A percentile compares a stretch with the other conserved stretches of the same genome.
Conservation (phyloP, 768 basidiomycete species). For the Butyriboletus loyo region DNA sequence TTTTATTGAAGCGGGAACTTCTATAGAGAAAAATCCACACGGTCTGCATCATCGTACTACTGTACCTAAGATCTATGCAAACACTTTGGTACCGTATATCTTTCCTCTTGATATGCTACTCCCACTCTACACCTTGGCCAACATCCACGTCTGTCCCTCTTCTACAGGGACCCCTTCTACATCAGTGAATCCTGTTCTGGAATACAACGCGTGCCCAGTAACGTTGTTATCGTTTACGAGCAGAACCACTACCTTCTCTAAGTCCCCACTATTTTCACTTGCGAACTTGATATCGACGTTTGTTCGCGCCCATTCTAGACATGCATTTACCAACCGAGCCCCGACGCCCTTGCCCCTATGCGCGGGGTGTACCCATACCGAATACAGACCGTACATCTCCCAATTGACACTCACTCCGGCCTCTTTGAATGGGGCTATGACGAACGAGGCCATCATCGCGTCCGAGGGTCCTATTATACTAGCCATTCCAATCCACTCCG, state of each 20-base stretch:
- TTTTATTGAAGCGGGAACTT: background rate
- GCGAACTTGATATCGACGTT: constrained; percentile 13
- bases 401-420: constrained; percentile 13
- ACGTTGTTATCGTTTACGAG: constrained; percentile 14
- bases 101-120: background rate
- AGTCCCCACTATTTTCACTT: background rate
- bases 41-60: background rate
- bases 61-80: background rate
- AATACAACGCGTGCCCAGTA: constrained; percentile 18
- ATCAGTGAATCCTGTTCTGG: constrained; percentile 19
- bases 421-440: constrained; percentile 10
- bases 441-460: background rate
- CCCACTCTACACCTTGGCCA: constrained; percentile 30
- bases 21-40: background rate
- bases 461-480: constrained; percentile 14
- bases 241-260: constrained; percentile 19
- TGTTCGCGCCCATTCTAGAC: constrained; percentile 25
- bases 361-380: constrained; percentile 30
- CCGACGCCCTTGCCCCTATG: constrained; percentile 26
- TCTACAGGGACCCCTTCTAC: constrained; percentile 2
- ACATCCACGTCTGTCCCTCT: constrained; percentile 24
- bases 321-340: constrained; percentile 10
- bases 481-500: constrained; percentile 25
- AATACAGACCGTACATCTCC: constrained; percentile 20
- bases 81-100: background rate